A percentile compares a stretch with the other conserved stretches of the same genome.
phyloP scores from a whole-genome alignment of 2,329 filamentous ascomycete genomes.

The Pseudogymnoascus sp. region DNA sequence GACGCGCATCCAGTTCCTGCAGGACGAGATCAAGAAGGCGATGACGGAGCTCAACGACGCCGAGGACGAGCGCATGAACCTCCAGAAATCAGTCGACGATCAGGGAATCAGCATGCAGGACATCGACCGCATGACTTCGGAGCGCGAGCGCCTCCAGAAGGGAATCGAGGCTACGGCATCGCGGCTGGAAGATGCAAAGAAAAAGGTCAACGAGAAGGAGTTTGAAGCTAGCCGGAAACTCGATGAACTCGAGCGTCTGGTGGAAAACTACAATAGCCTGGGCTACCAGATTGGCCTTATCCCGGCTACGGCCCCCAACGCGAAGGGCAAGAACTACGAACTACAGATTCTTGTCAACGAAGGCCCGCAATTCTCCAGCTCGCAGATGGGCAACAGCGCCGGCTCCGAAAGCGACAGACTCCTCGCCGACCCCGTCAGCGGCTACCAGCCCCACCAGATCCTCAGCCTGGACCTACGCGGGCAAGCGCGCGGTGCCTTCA shows the following conservation, averaged over 20 bases:
- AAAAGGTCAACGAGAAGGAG: conserved; percentile 76
- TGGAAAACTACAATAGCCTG: conserved; percentile 87
- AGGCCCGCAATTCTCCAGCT: conserved; percentile 65
- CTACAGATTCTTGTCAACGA: conserved; percentile 75
- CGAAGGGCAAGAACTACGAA: conserved; percentile 78
- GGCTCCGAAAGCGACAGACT: conserved; percentile 61
- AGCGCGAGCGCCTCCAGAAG: conserved; percentile 86
- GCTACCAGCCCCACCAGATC: conserved; percentile 83
- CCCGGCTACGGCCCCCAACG: conserved; percentile 73
- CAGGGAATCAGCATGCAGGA: conserved; percentile 95
- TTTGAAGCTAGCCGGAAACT: conserved; percentile 76
- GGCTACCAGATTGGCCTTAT: conserved; percentile 92
- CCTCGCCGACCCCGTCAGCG: conserved; percentile 70
- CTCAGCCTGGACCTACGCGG: conserved; percentile 84
- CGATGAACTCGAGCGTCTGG: conserved; percentile 83
- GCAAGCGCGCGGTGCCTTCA: conserved; percentile 69
- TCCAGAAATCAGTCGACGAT: conserved; percentile 82
- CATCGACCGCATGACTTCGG: conserved; percentile 97
- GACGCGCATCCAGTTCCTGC: conserved; percentile 68
- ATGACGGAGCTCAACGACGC: conserved; percentile 66
- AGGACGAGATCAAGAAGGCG: conserved; percentile 76
- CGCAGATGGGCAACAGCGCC: conserved; percentile 36
- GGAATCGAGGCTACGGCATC: conserved; percentile 69
- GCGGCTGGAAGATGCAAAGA: conserved; percentile 78
- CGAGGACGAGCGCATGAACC: conserved; percentile 68